Percentiles rank a stretch among this genome's conserved stretches.
Conservation (phyloP, 371 early-diverging fungal genomes). For the Mucor saturninus region DNA sequence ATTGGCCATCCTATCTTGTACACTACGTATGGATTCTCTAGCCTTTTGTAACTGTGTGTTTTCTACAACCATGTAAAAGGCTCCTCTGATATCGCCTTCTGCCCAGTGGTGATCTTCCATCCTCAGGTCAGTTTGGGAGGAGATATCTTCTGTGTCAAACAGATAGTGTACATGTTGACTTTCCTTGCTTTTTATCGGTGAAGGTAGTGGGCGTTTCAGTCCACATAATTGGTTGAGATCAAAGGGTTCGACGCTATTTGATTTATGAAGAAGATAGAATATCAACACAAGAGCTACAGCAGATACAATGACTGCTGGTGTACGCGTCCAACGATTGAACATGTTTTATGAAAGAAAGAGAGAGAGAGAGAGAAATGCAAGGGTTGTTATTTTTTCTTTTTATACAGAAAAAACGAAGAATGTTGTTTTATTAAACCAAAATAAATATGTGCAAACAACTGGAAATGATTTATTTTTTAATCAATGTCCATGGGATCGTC, state of each 20-base stretch:
- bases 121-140: neutral
- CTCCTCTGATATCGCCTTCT: constrained; percentile 35
- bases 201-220: no score
- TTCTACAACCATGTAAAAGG: constrained; percentile 42
- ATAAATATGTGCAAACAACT: neutral
- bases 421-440: neutral
- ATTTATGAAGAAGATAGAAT: no score
- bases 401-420: neutral
- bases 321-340: neutral
- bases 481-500: constrained; percentile 17
- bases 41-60: constrained; percentile 38
- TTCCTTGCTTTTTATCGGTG: neutral
- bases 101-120: constrained; percentile 36
- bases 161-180: neutral
- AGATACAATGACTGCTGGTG: neutral
- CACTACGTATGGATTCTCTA: constrained; percentile 41
- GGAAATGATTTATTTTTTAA: neutral
- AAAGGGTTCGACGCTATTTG: no score
- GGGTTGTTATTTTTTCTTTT: no score
- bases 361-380: neutral
- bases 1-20: constrained; percentile 58
- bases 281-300: no score
- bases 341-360: neutral
- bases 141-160: neutral
- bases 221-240: no score